Conservation (phyloP, 805 yeast species). For the Kluyveromyces wickerhamii region DNA sequence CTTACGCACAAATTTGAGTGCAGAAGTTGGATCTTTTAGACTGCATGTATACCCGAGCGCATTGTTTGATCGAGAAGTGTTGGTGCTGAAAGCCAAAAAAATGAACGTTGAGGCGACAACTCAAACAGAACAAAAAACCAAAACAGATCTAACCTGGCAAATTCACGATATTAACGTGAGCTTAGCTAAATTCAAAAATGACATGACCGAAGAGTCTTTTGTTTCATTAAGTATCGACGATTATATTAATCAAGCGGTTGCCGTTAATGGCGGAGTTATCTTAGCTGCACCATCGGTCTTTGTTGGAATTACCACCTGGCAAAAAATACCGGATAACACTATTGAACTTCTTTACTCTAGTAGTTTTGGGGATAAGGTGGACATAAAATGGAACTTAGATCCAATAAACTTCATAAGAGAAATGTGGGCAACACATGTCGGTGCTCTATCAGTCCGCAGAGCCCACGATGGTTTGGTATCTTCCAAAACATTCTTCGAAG, state of each 20-base stretch:
- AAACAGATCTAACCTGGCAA: conserved; percentile 51
- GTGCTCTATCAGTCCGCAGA: conserved; percentile 58
- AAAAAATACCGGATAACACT: conserved; percentile 40
- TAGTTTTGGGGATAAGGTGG: conserved; percentile 82
- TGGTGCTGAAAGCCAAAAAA: conserved; percentile 52
- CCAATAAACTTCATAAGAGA: conserved; percentile 83
- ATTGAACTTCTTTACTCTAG: conserved; percentile 65
- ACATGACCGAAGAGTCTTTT: conserved; percentile 42
- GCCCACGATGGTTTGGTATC: conserved; percentile 29
- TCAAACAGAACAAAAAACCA: conserved; percentile 30
- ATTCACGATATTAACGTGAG: conserved; percentile 61
- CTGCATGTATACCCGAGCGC: conserved; percentile 78
- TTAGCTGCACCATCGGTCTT: conserved; percentile 70
- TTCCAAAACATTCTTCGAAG: conserved; percentile 18
- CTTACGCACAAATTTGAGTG: conserved; percentile 61
- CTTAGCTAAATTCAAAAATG: conserved; percentile 49
- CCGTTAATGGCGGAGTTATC: conserved; percentile 72
- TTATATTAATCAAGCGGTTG: conserved; percentile 46
- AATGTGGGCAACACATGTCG: conserved; percentile 83
- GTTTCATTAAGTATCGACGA: conserved; percentile 41
- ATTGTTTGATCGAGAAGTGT: conserved; percentile 66
- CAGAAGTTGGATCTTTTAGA: conserved; percentile 46
- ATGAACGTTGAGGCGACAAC: conserved; percentile 43
- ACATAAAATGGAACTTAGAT: conserved; percentile 90
- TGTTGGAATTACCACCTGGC: conserved; percentile 71